Evolutionary conservation across 345 rosid species (phyloP).

Genomic region (Pistacia integerrima): DNA sequence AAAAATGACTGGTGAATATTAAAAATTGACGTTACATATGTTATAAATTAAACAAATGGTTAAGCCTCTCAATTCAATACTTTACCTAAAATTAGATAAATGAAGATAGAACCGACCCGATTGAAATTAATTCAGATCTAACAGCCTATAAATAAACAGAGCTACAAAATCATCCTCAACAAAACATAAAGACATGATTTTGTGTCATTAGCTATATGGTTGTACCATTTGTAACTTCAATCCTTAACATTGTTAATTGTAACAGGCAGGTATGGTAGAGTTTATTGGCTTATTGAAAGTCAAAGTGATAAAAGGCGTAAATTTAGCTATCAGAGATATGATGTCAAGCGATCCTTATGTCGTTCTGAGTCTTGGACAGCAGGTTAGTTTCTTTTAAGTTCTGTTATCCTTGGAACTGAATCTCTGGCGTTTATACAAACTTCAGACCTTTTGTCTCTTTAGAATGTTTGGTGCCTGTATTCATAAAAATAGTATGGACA

Average conservation of each 20-base stretch:
- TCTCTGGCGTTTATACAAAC: background rate
- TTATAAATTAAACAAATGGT: no score
- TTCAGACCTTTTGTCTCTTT: background rate
- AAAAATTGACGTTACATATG: no score
- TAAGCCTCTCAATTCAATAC: no score
- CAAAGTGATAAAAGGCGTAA: conserved; percentile 66
- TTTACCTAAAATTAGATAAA: no score
- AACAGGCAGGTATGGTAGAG: conserved; percentile 85
- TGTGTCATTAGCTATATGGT: background rate
- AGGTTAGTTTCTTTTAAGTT: conserved; percentile 47
- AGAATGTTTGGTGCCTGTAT: background rate
- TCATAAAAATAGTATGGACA: background rate
- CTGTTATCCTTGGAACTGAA: background rate
- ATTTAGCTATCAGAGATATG: conserved; percentile 90
- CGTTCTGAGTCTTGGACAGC: conserved; percentile 72
- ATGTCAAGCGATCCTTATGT: conserved; percentile 96
- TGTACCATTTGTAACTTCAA: conserved; percentile 11
- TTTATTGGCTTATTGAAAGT: conserved; percentile 86
- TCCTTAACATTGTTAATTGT: conserved; percentile 28
- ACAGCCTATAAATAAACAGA: no score
- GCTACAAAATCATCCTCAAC: no score
- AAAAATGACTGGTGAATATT: no score
- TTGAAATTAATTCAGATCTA: no score
- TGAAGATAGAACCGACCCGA: no score
- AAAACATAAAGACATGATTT: no score